A percentile compares a stretch with the other conserved stretches of the same genome.
These are phyloP conservation scores for Chrysanthemum seticuspe DNA, from an alignment of 129 eudicot species.

Conservation along the genomic window DNA sequence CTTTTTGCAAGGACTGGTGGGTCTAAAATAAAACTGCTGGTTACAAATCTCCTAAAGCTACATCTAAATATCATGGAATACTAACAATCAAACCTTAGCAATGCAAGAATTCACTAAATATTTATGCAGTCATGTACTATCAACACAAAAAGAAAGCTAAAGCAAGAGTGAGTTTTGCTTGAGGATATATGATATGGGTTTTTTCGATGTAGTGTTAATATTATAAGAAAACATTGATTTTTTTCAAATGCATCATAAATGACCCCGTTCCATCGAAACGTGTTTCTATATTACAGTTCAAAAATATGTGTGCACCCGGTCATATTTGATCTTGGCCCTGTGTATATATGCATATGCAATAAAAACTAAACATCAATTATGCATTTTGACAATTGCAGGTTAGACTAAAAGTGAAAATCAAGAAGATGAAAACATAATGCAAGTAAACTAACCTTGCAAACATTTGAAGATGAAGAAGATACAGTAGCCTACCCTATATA, in stretches of 20 bases:
- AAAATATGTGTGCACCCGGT: too few species aligned
- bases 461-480: slow-evolving; percentile 25
- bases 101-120: slow-evolving; percentile 14
- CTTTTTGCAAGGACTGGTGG: slow-evolving; percentile 14
- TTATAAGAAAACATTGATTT: too few species aligned
- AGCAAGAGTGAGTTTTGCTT: slow-evolving; percentile 16
- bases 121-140: neutral
- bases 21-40: neutral
- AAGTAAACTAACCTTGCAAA: slow-evolving; percentile 27
- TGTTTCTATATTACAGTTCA: too few species aligned
- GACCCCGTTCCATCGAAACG: too few species aligned
- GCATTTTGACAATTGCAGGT: neutral
- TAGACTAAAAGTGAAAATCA: slow-evolving; percentile 26
- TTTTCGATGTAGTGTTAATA: too few species aligned
- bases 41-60: neutral
- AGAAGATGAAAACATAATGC: neutral
- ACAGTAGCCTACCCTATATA: slow-evolving; percentile 26
- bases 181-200: slow-evolving; percentile 4
- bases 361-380: neutral
- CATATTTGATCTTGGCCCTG: too few species aligned
- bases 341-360: neutral
- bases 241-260: too few species aligned
- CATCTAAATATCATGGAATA: slow-evolving; percentile 12
- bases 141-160: slow-evolving; percentile 17
- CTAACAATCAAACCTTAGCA: neutral